Base-by-base conservation (phyloP, 257 asterid species). In the Marsdenia floribunda region DNA sequence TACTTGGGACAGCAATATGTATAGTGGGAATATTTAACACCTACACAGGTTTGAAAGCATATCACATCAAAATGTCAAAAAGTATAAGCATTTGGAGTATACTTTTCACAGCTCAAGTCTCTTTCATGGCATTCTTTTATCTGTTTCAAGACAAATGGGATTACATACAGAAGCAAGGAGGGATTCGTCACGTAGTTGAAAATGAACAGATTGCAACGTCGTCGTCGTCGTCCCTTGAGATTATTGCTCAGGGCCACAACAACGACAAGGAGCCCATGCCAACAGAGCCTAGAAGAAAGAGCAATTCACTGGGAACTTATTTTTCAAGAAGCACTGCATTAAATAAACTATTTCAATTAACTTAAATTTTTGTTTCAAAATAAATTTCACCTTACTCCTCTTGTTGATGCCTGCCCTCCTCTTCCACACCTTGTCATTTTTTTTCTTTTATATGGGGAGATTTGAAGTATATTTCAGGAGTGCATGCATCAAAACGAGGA, bases 81-180 rank as follows among this genome's bases (percentile, higher is more conserved):
- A 84, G 87, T 40, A 80, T 77, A 71, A 80, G 74, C 11, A 87
- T 88, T 73, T 91, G 91, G 93, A 81, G 86, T 33, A 68, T 86
- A 68, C 73, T 91, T 70, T 91, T 90, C 86, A 87, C 97, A 71
- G 86, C 91, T 65, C 96, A 93, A 68, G 82, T 93, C 6, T 85
- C 87, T 68, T 82, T 91, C 80, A 93, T 91, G 98, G 80, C 83
- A 5, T 64, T 93, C 54, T 79, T 88, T 70, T 93, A 88, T 75
- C 93, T 93, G 68, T 82, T 90, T 42, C 98, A 90, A 87, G 97
- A 91, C 76, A 91, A 91, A 77, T 93, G 96, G 98, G 90, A 91
- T 53, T 88, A 93, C 72, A 82, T 91, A 2, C 83, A 81, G 66
- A 84, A 79, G 76, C 96, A 93, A 86, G 92, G 93, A 86, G 92